Percentiles rank a stretch among this genome's conserved stretches.
These are phyloP conservation scores for Wickerhamomyces sydowiorum DNA, from an alignment of 805 yeast genomes.

Conservation along the genomic window DNA sequence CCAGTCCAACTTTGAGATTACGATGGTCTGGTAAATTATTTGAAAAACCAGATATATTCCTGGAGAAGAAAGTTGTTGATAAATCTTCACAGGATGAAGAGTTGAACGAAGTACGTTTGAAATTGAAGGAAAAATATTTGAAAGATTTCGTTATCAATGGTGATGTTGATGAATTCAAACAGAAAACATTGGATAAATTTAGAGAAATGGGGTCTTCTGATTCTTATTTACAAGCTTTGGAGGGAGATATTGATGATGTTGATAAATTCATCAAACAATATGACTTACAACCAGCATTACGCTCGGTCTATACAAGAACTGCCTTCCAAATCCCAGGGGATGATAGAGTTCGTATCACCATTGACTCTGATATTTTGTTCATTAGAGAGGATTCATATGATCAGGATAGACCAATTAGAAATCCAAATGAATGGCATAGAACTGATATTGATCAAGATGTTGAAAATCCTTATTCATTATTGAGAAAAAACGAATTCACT, in stretches of 20 bases:
- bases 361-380: constrained; percentile 83
- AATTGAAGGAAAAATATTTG: constrained; percentile 76
- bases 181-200: constrained; percentile 55
- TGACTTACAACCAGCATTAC: constrained; percentile 75
- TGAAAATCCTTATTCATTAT: constrained; percentile 59
- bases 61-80: constrained; percentile 77
- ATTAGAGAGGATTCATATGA: constrained; percentile 91
- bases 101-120: constrained; percentile 59
- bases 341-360: constrained; percentile 82
- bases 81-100: constrained; percentile 38
- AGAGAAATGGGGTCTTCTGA: constrained; percentile 53
- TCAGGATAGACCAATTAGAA: constrained; percentile 78
- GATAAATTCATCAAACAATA: constrained; percentile 58
- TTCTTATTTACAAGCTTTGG: constrained; percentile 44
- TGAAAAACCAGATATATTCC: constrained; percentile 69
- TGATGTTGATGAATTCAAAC: constrained; percentile 34
- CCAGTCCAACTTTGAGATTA: constrained; percentile 72
- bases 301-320: constrained; percentile 84
- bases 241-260: constrained; percentile 51
- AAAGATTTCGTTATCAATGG: constrained; percentile 62
- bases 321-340: constrained; percentile 99
- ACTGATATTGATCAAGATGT: constrained; percentile 79
- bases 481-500: constrained; percentile 80
- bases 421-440: constrained; percentile 88
- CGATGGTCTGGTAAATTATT: constrained; percentile 86